phyloP scores from a whole-genome alignment of 768 basidiomycete species.

The Boletus speciosus region DNA sequence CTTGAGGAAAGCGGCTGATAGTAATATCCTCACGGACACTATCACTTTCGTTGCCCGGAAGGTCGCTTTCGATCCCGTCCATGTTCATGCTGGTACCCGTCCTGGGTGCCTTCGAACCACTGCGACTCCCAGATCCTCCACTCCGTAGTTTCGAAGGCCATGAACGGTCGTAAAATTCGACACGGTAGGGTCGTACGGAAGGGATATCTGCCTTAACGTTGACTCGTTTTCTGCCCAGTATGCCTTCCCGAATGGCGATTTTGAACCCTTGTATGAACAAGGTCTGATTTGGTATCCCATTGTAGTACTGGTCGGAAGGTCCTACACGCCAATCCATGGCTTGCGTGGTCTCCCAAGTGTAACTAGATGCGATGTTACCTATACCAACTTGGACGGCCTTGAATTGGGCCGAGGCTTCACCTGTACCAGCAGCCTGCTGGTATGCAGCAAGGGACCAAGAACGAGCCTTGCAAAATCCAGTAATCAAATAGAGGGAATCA shows the following conservation, averaged over 20 bases:
- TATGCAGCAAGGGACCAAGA: conserved; percentile 30
- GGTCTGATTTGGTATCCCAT: conserved; percentile 17
- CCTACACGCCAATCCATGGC: conserved; percentile 7
- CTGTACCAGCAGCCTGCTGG: neutral
- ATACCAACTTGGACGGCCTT: conserved; percentile 9
- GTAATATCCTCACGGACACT: neutral
- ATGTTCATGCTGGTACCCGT: neutral
- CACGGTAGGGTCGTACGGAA: neutral
- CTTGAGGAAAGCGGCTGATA: conserved; percentile 1
- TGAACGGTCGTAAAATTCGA: neutral
- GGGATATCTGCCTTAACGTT: neutral
- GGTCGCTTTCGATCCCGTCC: neutral
- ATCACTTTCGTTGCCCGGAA: neutral
- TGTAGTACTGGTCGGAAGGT: neutral
- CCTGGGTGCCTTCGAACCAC: neutral
- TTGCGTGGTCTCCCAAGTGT: conserved; percentile 12
- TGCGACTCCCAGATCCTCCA: neutral
- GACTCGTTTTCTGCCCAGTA: conserved; percentile 2
- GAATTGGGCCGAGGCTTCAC: conserved; percentile 5
- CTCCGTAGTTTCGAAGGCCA: neutral
- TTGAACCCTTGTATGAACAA: conserved; percentile 24
- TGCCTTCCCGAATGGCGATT: conserved; percentile 3
- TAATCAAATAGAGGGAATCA: conserved; percentile 26
- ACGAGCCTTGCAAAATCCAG: conserved; percentile 3
- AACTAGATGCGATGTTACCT: conserved; percentile 13